Percentiles rank a stretch among this genome's conserved stretches.
These are phyloP conservation scores for Sugiyamaella chiloensis DNA, from an alignment of 805 yeast genomes.

Conservation along the genomic window DNA sequence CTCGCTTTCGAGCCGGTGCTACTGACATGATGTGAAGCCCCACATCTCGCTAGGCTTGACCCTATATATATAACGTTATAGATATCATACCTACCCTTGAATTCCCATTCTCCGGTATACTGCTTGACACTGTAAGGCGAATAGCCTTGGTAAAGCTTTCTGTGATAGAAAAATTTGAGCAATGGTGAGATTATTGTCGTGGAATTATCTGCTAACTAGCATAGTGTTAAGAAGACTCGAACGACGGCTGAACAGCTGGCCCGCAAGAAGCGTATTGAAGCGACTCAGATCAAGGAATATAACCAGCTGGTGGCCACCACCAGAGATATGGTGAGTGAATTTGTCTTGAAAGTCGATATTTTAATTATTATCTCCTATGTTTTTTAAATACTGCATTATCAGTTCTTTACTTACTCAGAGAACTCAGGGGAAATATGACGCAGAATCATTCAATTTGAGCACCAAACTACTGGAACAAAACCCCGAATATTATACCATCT, in stretches of 20 bases:
- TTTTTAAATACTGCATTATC: no score
- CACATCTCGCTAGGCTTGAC: no score
- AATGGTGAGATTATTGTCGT: no score
- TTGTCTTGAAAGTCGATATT: no score
- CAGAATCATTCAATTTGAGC: slow-evolving; percentile 49
- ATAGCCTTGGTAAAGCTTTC: no score
- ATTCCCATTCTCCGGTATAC: no score
- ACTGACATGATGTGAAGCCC: slow-evolving; percentile 15
- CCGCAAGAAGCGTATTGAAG: slow-evolving; percentile 56
- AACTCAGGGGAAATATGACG: slow-evolving; percentile 29
- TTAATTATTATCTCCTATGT: no score
- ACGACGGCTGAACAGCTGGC: slow-evolving; percentile 54
- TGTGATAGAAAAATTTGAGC: no score
- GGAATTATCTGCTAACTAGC: slow-evolving; percentile 37
- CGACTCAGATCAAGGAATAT: slow-evolving; percentile 56
- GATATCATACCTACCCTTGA: no score
- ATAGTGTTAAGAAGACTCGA: slow-evolving; percentile 63
- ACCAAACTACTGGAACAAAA: slow-evolving; percentile 58
- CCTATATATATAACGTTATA: no score
- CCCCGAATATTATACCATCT: slow-evolving; percentile 84
- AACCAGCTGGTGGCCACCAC: slow-evolving; percentile 37
- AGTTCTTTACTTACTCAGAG: slow-evolving; percentile 25
- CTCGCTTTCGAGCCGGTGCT: slow-evolving; percentile 15
- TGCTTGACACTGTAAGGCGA: no score
- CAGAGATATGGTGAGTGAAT: background rate